phyloP scores from a whole-genome alignment of 139 green algal genomes.

The Auxenochlorella pyrenoidosa region DNA sequence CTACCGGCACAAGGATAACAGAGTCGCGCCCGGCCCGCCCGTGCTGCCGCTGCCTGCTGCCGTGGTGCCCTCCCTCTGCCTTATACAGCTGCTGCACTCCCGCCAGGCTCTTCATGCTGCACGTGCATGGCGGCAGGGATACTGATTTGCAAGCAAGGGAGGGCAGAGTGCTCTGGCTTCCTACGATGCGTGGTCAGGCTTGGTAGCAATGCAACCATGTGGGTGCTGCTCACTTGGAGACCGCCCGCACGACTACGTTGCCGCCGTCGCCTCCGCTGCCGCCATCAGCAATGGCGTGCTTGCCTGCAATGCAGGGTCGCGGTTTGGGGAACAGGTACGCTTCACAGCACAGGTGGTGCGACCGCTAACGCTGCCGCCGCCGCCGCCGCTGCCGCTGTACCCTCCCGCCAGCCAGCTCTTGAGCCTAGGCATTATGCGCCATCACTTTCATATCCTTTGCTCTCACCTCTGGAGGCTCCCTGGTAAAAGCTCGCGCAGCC shows the following conservation, averaged over 20 bases:
- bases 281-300: conserved; percentile 48
- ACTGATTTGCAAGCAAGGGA: neutral
- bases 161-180: neutral
- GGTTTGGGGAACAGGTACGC: neutral
- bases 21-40: conserved; percentile 32
- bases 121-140: neutral
- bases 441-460: neutral
- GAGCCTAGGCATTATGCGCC: neutral
- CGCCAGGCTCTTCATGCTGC: conserved; percentile 55
- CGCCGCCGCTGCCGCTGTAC: neutral
- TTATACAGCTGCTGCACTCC: conserved; percentile 46
- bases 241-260: conserved; percentile 51
- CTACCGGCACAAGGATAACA: conserved; percentile 34
- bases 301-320: neutral
- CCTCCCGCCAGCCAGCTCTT: neutral
- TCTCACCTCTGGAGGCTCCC: conserved; percentile 38
- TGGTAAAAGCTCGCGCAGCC: conserved; percentile 48
- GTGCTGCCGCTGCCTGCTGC: conserved; percentile 38
- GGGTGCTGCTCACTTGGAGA: conserved; percentile 26
- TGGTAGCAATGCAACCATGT: neutral
- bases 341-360: too few relatives aligned
- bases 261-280: conserved; percentile 60
- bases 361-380: too few relatives aligned
- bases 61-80: conserved; percentile 24
- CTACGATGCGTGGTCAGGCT: neutral